phyloP scores from a whole-genome alignment of 1,139 yeast genomes.

The Diutina scorzettiae region DNA sequence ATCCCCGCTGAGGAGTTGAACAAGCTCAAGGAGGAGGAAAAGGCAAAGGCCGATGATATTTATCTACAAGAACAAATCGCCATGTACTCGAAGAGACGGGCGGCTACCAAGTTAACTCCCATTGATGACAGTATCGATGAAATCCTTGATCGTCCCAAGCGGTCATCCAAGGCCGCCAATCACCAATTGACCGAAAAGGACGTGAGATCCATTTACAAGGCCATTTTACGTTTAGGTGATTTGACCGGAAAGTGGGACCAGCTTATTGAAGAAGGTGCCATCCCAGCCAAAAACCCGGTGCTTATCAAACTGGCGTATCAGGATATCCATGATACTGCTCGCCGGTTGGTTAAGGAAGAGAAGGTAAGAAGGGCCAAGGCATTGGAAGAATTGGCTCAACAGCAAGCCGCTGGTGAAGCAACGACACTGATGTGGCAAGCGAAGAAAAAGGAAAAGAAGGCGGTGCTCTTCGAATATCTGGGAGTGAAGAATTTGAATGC shows the following conservation, averaged over 20 bases:
- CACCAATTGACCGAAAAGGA: slow-evolving; percentile 73
- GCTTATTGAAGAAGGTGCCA: slow-evolving; percentile 79
- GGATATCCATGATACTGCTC: slow-evolving; percentile 55
- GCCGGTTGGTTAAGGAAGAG: slow-evolving; percentile 51
- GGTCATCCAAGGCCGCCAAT: slow-evolving; percentile 12
- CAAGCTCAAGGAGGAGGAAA: slow-evolving; percentile 84
- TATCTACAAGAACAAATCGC: slow-evolving; percentile 84
- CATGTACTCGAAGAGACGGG: slow-evolving; percentile 71
- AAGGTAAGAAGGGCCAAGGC: slow-evolving; percentile 48
- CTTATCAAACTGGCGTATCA: slow-evolving; percentile 63
- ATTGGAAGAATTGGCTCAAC: slow-evolving; percentile 47
- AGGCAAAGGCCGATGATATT: slow-evolving; percentile 73
- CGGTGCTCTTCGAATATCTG: slow-evolving; percentile 78
- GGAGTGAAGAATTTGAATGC: slow-evolving; percentile 90
- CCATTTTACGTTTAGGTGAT: slow-evolving; percentile 76
- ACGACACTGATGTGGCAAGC: slow-evolving; percentile 39
- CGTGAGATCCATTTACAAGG: slow-evolving; percentile 74
- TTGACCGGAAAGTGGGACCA: slow-evolving; percentile 75
- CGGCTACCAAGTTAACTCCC: slow-evolving; percentile 33
- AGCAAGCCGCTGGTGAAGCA: slow-evolving; percentile 31
- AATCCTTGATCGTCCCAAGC: slow-evolving; percentile 7
- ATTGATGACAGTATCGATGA: slow-evolving; percentile 11
- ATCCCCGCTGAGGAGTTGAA: slow-evolving; percentile 91
- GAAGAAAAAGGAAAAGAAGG: slow-evolving; percentile 70
- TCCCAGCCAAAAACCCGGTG: slow-evolving; percentile 80